These are phyloP conservation scores for Schizothecium vesticola DNA, from an alignment of 495 filamentous ascomycete genomes.

Conservation along the genomic window DNA sequence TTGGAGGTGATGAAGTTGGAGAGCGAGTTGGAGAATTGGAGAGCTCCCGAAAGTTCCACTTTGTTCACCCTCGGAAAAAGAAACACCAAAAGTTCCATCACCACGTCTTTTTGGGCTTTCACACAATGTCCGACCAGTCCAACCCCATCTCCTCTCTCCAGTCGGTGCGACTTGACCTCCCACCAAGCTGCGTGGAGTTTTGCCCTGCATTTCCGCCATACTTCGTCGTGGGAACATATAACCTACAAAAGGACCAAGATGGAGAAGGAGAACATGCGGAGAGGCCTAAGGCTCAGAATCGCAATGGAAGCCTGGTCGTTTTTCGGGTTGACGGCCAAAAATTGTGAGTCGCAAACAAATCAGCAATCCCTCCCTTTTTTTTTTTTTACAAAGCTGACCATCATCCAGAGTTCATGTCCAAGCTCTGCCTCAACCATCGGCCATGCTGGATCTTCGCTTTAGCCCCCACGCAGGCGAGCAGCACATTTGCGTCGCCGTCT, in stretches of 20 bases:
- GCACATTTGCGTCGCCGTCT: slow-evolving; percentile 60
- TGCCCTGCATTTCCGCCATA: slow-evolving; percentile 57
- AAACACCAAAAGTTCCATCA: not conserved
- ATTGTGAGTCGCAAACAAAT: slow-evolving; percentile 45
- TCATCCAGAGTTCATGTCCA: slow-evolving; percentile 36
- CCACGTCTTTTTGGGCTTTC: not conserved
- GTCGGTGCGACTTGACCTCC: slow-evolving; percentile 49
- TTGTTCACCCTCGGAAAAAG: not conserved
- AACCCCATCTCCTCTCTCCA: slow-evolving; percentile 28
- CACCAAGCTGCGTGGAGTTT: slow-evolving; percentile 84
- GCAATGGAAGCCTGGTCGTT: slow-evolving; percentile 67
- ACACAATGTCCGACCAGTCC: slow-evolving; percentile 1
- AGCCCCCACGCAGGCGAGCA: slow-evolving; percentile 46
- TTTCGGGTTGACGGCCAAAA: slow-evolving; percentile 48
- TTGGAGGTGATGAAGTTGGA: not conserved
- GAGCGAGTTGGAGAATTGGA: not conserved
- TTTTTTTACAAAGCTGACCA: not conserved
- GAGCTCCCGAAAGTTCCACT: not conserved
- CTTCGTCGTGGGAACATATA: slow-evolving; percentile 84
- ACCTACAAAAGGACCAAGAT: slow-evolving; percentile 52
- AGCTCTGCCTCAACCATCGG: slow-evolving; percentile 55
- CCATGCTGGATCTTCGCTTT: slow-evolving; percentile 84
- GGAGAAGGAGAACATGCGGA: slow-evolving; percentile 35
- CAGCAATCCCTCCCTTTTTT: not conserved
- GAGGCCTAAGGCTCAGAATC: slow-evolving; percentile 43